Evolutionary conservation across 2,329 filamentous ascomycete species (phyloP).

Genomic region (Drechslera avenae): DNA sequence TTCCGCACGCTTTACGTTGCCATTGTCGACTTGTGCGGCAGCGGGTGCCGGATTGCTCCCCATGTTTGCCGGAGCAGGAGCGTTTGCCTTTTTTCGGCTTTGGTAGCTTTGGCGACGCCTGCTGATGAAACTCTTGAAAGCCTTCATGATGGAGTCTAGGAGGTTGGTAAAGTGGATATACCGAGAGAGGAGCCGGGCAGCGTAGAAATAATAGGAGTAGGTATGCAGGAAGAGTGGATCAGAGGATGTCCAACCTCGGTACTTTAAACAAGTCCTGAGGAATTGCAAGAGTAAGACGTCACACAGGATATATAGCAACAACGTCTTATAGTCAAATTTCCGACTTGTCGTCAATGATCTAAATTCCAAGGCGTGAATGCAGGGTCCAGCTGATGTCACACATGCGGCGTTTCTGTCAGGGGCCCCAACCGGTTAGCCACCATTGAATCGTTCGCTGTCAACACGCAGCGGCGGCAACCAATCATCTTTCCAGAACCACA

Average conservation of each 20-base stretch:
- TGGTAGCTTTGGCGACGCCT: conserved; percentile 31
- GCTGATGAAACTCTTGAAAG: conserved; percentile 33
- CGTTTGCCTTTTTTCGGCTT: conserved; percentile 8
- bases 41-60: conserved; percentile 1
- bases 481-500: conserved; percentile 19
- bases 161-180: neutral
- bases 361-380: conserved; percentile 23
- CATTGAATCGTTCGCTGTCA: conserved; percentile 16
- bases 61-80: neutral
- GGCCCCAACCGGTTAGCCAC: conserved; percentile 26
- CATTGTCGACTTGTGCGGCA: conserved; percentile 10
- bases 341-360: conserved; percentile 13
- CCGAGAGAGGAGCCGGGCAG: neutral
- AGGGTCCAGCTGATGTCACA: conserved; percentile 43
- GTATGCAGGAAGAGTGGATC: neutral
- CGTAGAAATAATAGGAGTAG: neutral
- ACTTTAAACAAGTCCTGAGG: neutral
- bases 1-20: conserved; percentile 11
- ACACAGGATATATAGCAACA: conserved; percentile 12
- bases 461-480: conserved; percentile 23
- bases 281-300: conserved; percentile 4
- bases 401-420: conserved; percentile 21
- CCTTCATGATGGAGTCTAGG: conserved; percentile 25
- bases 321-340: conserved; percentile 25
- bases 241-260: neutral